A percentile compares a stretch with the other conserved stretches of the same genome.
Conservation (phyloP, 176 grass and related monocot species). For the Aegilops bicornis region DNA sequence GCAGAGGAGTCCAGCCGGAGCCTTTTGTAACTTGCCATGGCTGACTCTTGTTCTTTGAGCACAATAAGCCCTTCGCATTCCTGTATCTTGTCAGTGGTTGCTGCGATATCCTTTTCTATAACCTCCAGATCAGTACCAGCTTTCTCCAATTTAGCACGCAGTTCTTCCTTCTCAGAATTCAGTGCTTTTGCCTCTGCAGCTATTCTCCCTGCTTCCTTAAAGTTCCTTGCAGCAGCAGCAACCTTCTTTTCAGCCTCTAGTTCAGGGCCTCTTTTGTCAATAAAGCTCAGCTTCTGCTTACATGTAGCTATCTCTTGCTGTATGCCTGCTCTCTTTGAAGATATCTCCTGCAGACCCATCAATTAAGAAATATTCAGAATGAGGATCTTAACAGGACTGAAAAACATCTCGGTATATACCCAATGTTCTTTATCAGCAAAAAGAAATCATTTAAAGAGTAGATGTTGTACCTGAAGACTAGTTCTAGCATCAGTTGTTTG, state of each 20-base stretch:
- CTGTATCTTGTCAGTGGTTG: slow-evolving; percentile 63
- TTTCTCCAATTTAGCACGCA: slow-evolving; percentile 65
- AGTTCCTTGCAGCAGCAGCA: slow-evolving; percentile 89
- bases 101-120: slow-evolving; percentile 74
- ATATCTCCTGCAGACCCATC: slow-evolving; percentile 63
- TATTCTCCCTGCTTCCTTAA: slow-evolving; percentile 90
- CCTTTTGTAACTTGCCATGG: slow-evolving; percentile 78
- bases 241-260: slow-evolving; percentile 98
- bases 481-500: slow-evolving; percentile 82
- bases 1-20: slow-evolving; percentile 64
- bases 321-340: slow-evolving; percentile 66
- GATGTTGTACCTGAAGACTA: slow-evolving; percentile 65
- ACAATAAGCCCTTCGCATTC: slow-evolving; percentile 76
- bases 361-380: slow-evolving; percentile 29
- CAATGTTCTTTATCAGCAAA: slow-evolving; percentile 1
- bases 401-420: neutral
- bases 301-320: slow-evolving; percentile 74
- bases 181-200: slow-evolving; percentile 84
- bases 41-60: slow-evolving; percentile 82
- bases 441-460: slow-evolving; percentile 12
- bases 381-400: neutral
- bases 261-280: slow-evolving; percentile 85
- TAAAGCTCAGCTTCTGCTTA: slow-evolving; percentile 81
- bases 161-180: slow-evolving; percentile 79
- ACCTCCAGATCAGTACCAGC: slow-evolving; percentile 56